A percentile compares a stretch with the other conserved stretches of the same genome.
These are phyloP conservation scores for Paramecium caudatum DNA, from an alignment of 73 alveolate genomes.

Conservation along the genomic window DNA sequence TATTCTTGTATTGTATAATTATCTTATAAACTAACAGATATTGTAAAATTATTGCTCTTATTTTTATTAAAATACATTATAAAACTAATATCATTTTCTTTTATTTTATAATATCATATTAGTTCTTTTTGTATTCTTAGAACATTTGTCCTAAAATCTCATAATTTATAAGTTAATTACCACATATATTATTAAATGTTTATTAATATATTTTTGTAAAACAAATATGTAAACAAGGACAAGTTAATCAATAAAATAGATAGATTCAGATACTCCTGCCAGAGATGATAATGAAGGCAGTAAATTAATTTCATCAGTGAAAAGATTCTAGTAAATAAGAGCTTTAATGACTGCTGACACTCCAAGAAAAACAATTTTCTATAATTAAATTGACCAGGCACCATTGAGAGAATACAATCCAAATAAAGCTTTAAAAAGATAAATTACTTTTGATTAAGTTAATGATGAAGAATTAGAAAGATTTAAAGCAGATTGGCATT, in stretches of 20 bases:
- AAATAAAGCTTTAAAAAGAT: not conserved
- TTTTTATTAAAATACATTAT: too few relatives aligned
- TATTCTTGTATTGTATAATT: too few relatives aligned
- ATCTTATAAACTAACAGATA: too few relatives aligned
- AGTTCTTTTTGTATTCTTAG: too few relatives aligned
- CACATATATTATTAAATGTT: not conserved
- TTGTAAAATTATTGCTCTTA: too few relatives aligned
- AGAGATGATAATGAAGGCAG: not conserved
- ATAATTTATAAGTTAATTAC: not conserved
- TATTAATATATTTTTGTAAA: not conserved
- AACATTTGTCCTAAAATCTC: too few relatives aligned
- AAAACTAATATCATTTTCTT: too few relatives aligned
- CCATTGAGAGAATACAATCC: constrained; percentile 10
- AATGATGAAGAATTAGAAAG: constrained; percentile 57
- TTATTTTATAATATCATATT: too few relatives aligned
- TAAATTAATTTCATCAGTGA: not conserved
- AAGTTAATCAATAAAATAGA: not conserved
- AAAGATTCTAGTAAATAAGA: not conserved
- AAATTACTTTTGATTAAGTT: constrained; percentile 10
- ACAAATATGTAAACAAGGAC: not conserved
- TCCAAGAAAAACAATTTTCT: not conserved
- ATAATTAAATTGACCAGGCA: not conserved
- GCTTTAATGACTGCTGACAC: not conserved
- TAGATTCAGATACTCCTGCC: not conserved
- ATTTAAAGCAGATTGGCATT: constrained; percentile 55